Base-by-base conservation (phyloP, 768 basidiomycete species). In the Galerina marginata region DNA sequence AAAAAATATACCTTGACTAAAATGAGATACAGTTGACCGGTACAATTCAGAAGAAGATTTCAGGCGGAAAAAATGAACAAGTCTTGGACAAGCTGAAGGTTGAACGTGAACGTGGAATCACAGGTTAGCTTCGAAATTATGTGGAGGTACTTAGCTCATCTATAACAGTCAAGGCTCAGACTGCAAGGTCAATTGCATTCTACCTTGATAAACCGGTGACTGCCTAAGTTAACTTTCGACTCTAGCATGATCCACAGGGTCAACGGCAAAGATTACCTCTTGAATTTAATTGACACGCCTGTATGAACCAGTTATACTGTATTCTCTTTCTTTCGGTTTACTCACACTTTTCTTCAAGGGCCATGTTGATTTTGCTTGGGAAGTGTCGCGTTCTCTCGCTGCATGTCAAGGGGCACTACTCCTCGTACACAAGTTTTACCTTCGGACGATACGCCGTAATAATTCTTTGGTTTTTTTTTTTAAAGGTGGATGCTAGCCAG, bases 331-430 rank as follows among this genome's bases (percentile, higher is more conserved):
- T 70, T 42, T 46, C 38, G 33, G 44, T 38, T 16, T 50, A 39
- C 51, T 42, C 38, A 42, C 29, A 40, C 9, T 33, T 36, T 46
- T 49, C 39, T 50, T 56, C 37, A 63, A 92, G 86, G 96, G 97
- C 2, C 97, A 99, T 75, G 97, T 98, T 39, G 97, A 99, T 78
- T 99, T 99, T 75, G 86, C 93, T 59, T 97, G 95, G 88, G 96
- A 99, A 74, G 94, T 99, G 37, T 91, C 94, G 14, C 86, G 97
- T 49, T 95, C 93, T 26, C 77, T 99, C 42, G 89, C 94, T 3
- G 95, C 96, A 36, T 97, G 92, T 65, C 93, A 99, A 77, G 97
- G 97, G 9, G 96, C 93, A 9, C 72, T 89, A 43, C 72, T 89
- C 39, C 76, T 86, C n/a, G 84, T 85, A 67, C 59, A 72, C 36